Evolutionary conservation across 345 rosid species (phyloP).

Genomic region (Eucalyptus marginata): DNA sequence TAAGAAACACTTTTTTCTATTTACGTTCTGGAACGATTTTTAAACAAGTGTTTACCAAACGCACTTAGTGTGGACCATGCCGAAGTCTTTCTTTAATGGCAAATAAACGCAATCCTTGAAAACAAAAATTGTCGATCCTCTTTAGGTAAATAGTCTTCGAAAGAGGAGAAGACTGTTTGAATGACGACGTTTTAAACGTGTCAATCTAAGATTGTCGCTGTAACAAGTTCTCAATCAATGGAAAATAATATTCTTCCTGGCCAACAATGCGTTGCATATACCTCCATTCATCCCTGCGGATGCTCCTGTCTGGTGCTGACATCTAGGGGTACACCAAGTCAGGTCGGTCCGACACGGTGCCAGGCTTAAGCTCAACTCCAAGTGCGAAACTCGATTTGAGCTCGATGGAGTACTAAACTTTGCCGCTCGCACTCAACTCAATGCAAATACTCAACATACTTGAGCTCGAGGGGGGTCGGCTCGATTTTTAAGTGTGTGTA

Average conservation of each 20-base stretch:
- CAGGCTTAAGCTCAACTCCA: not conserved
- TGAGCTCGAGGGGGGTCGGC: not conserved
- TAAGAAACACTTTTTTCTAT: too few relatives aligned
- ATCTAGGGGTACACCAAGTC: not conserved
- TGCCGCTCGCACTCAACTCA: not conserved
- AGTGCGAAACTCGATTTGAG: not conserved
- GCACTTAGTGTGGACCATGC: not conserved
- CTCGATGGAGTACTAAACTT: not conserved
- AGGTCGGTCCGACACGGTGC: not conserved
- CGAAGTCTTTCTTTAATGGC: not conserved
- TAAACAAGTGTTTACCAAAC: too few relatives aligned
- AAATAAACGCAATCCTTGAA: not conserved
- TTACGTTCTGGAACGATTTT: too few relatives aligned
- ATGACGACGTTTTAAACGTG: not conserved
- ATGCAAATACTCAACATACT: not conserved
- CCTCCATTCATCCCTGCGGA: not conserved
- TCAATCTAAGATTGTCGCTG: not conserved
- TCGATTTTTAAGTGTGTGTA: not conserved
- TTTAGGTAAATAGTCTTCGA: not conserved
- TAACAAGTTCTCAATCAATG: not conserved
- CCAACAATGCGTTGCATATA: not conserved
- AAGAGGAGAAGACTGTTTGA: not conserved
- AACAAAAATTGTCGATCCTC: not conserved
- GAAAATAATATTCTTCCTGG: not conserved
- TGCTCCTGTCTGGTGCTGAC: not conserved